Evolutionary conservation across 2,329 filamentous ascomycete species (phyloP).

Genomic region (Monascus ruber): DNA sequence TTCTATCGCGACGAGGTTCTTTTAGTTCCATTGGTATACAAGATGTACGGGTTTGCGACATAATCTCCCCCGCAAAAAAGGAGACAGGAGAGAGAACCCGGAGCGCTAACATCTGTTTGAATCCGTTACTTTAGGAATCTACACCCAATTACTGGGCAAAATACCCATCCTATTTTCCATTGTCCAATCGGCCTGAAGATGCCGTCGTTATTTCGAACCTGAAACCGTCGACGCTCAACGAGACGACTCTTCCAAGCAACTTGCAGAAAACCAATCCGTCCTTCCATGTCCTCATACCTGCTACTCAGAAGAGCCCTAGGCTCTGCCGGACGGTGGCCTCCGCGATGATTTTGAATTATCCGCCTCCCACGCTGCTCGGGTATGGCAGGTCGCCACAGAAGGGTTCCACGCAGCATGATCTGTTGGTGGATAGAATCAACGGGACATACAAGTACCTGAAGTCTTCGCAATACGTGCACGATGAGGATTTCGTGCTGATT

Average conservation of each 20-base stretch:
- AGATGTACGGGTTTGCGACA: background rate
- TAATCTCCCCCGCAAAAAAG: too few species aligned
- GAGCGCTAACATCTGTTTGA: too few species aligned
- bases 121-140: background rate
- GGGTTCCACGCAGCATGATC: constrained; percentile 24
- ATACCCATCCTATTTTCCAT: constrained; percentile 22
- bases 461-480: constrained; percentile 35
- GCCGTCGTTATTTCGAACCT: constrained; percentile 15
- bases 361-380: constrained; percentile 44
- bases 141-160: constrained; percentile 19
- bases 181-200: constrained; percentile 19
- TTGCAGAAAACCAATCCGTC: constrained; percentile 25
- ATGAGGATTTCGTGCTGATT: constrained; percentile 52
- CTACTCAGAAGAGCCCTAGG: constrained; percentile 35
- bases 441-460: constrained; percentile 39
- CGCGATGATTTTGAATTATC: constrained; percentile 48
- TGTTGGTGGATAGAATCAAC: constrained; percentile 35
- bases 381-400: constrained; percentile 23
- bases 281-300: constrained; percentile 47
- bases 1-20: constrained; percentile 2
- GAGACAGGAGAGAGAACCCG: too few species aligned
- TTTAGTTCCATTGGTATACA: background rate
- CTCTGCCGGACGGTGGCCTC: constrained; percentile 48
- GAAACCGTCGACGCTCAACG: constrained; percentile 9
- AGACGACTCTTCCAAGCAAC: constrained; percentile 19